Conservation (phyloP, 371 early-diverging fungal species). For the Chytridium lagenaria region DNA sequence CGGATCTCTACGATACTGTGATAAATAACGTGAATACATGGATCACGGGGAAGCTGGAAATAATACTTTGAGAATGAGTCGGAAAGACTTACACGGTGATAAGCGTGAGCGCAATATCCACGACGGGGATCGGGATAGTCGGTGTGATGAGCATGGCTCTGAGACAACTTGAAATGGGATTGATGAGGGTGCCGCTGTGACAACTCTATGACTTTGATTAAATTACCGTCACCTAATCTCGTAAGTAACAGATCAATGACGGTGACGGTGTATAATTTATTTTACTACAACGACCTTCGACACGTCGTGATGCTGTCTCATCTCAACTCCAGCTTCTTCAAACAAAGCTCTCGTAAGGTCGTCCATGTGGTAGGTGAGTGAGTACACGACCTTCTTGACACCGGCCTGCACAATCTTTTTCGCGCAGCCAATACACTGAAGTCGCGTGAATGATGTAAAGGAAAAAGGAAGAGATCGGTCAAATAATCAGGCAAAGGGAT, state of each 20-base stretch:
- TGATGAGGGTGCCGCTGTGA: no score
- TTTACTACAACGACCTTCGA: background rate
- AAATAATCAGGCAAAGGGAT: background rate
- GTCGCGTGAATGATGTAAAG: constrained; percentile 23
- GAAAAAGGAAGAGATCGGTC: constrained; percentile 17
- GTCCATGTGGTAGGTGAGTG: constrained; percentile 85
- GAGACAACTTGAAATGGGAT: background rate
- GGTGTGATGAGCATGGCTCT: background rate
- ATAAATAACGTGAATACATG: background rate
- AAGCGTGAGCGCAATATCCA: constrained; percentile 14
- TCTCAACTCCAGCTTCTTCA: constrained; percentile 74
- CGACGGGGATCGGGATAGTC: constrained; percentile 14
- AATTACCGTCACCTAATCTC: no score
- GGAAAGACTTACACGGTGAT: background rate
- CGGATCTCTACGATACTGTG: constrained; percentile 10
- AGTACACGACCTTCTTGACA: constrained; percentile 90
- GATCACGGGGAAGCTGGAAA: background rate
- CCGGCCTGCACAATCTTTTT: constrained; percentile 96
- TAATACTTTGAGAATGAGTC: no score
- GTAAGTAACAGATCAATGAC: no score
- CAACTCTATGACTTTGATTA: no score
- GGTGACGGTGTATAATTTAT: no score
- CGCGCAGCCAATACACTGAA: constrained; percentile 80
- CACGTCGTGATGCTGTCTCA: constrained; percentile 67
- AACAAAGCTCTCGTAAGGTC: constrained; percentile 80